Base-by-base conservation (phyloP, 129 eudicot species). In the Artemisia argyi region DNA sequence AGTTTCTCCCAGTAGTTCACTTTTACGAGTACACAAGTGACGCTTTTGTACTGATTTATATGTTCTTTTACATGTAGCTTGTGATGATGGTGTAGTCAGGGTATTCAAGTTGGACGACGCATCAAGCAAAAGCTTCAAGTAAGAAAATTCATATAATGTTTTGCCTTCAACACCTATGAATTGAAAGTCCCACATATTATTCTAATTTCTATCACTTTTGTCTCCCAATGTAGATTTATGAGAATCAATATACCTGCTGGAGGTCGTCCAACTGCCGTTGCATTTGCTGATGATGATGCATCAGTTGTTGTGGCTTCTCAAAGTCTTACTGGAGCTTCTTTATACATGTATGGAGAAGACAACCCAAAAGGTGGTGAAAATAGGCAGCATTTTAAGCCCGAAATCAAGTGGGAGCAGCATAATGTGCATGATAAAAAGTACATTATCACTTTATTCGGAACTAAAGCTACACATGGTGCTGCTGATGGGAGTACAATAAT, bases 401-500 rank as follows among this genome's bases (percentile, higher is more conserved):
- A 88, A 81, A 82, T 90, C 24, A 94, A 94, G 65, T 94, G 99
- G 99, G 88, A 80, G 77, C 88, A 88, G 42, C 96, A 88, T 56
- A 94, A 94, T 79, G 96, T 81, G 54, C 99, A 94, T 73, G 99
- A 90, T 68, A 88, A 80, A 73, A 85, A 82, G 66, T 84, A 79
- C 20, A 88, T 94, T 70, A 61, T 90, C 68, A 88, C 96, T 69
- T 73, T 94, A 61, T 73, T 73, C 53, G 97, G 89, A 73, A 63
- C 96, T 62, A 81, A 80, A 71, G 97, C 99, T 58, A 90, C 88
- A 65, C 81, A 90, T 90, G 99, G 99, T 30, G 80, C 74, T 71
- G 99, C 99, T 81, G 99, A 94, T 84, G 99, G 99, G 53, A 94
- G 99, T 78, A 81, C 93, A 50, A 78, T 94, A 35, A 66, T 94